These are phyloP conservation scores for Candida sp. DNA, from an alignment of 1,139 yeast genomes.

Conservation along the genomic window DNA sequence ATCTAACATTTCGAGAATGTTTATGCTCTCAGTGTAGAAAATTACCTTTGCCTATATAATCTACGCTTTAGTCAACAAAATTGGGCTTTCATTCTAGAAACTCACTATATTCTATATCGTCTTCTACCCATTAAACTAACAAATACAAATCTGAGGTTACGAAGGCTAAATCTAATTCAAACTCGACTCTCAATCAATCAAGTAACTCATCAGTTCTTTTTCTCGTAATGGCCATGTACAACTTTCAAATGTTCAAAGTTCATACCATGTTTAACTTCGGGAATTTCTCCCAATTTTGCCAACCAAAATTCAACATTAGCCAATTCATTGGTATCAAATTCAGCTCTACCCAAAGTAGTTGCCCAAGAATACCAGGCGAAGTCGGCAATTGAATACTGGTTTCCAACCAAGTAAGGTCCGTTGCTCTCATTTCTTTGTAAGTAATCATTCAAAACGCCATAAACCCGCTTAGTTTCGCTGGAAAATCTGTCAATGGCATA, in stretches of 20 bases:
- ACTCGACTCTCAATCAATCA: too few relatives aligned
- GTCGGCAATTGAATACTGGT: slow-evolving; percentile 4
- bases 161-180: too few relatives aligned
- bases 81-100: too few relatives aligned
- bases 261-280: background rate
- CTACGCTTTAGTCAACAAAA: too few relatives aligned
- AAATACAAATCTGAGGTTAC: too few relatives aligned
- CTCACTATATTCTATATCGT: too few relatives aligned
- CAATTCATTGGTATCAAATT: background rate
- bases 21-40: too few relatives aligned
- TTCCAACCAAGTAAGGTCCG: slow-evolving; percentile 5
- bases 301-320: background rate
- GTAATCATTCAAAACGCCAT: slow-evolving; percentile 1
- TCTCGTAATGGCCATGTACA: too few relatives aligned
- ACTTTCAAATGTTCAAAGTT: background rate
- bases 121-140: too few relatives aligned
- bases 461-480: slow-evolving; percentile 2
- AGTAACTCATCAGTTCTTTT: too few relatives aligned
- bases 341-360: background rate
- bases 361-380: background rate
- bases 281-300: background rate
- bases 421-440: slow-evolving; percentile 1
- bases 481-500: background rate
- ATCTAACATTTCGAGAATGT: too few relatives aligned
- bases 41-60: too few relatives aligned